Percentiles rank a stretch among this genome's conserved stretches.
phyloP scores from a whole-genome alignment of 257 asterid species.

The Solanum sparsipilum region DNA sequence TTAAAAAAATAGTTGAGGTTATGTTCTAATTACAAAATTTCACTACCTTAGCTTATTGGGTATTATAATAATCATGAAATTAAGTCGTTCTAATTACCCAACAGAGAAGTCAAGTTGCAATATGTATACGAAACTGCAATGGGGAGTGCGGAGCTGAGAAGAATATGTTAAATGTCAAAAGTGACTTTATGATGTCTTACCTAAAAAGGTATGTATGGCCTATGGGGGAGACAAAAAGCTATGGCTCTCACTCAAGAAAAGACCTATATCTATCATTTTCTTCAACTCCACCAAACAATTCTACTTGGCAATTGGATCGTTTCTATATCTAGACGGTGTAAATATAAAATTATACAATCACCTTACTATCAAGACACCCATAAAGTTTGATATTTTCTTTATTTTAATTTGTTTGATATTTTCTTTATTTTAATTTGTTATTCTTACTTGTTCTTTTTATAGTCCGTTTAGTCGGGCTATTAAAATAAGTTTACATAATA shows the following conservation, averaged over 20 bases:
- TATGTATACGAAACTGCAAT: background rate
- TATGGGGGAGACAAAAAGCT: background rate
- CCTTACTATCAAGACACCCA: background rate
- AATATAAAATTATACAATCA: background rate
- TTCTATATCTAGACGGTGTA: background rate
- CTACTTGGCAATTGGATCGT: background rate
- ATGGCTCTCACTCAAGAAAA: background rate
- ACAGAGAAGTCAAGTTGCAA: background rate
- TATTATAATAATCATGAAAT: too few species aligned
- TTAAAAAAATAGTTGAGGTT: background rate
- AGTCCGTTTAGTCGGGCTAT: background rate
- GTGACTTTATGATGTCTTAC: background rate
- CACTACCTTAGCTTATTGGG: background rate
- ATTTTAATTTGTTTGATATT: background rate
- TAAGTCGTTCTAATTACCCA: background rate
- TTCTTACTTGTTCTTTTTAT: background rate
- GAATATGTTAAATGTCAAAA: background rate
- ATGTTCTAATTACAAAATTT: too few species aligned
- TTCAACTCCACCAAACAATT: background rate
- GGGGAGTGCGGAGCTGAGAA: background rate
- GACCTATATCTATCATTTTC: background rate
- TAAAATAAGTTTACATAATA: too few species aligned
- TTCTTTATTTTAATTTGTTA: background rate
- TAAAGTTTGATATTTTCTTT: background rate
- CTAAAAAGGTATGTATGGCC: background rate